phyloP scores from a whole-genome alignment of 177 flowering plant genomes.

The Vitis hybrid region DNA sequence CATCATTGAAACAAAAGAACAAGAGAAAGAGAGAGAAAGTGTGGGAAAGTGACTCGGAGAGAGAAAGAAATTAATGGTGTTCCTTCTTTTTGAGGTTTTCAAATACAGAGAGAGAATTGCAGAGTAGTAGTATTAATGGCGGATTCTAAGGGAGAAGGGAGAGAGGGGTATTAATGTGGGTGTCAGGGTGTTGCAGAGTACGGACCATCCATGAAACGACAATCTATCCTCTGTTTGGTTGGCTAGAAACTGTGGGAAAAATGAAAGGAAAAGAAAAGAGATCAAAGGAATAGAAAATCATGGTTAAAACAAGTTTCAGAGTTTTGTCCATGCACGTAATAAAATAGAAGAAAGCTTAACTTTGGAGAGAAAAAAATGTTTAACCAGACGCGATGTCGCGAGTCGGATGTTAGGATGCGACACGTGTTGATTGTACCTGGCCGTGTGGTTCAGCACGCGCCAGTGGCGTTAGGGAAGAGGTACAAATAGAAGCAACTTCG shows the following conservation, averaged over 20 bases:
- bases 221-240: too few species aligned
- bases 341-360: too few species aligned
- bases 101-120: conserved; percentile 5
- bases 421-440: too few species aligned
- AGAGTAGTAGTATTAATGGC: conserved; percentile 30
- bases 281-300: neutral
- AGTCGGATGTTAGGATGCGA: too few species aligned
- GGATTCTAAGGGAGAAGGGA: conserved; percentile 9
- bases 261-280: neutral
- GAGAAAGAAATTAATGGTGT: conserved; percentile 8
- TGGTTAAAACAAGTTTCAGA: neutral
- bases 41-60: conserved; percentile 10
- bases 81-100: conserved; percentile 10
- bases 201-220: conserved; percentile 13
- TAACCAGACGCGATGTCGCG: too few species aligned
- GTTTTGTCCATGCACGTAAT: too few species aligned
- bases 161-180: conserved; percentile 14
- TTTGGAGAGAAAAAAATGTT: too few species aligned
- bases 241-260: too few species aligned
- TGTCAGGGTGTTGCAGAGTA: too few species aligned
- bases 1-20: conserved; percentile 15
- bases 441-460: too few species aligned
- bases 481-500: too few species aligned
- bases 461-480: too few species aligned
- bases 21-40: neutral